Evolutionary conservation across 2,329 filamentous ascomycete species (phyloP).

Genomic region (Fusarium tupiense): DNA sequence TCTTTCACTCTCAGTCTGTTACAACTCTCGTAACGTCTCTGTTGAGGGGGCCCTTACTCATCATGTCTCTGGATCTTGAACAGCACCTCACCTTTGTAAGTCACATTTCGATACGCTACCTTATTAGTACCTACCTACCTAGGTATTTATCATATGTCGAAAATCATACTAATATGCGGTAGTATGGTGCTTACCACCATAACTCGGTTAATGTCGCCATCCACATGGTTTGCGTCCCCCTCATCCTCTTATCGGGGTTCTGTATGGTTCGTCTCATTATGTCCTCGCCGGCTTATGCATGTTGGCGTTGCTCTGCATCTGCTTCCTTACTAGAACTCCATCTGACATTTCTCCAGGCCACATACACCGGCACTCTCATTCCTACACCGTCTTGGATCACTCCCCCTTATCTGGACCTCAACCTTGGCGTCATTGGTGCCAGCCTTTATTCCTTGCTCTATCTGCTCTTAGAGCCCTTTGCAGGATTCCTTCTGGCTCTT

Average conservation of each 20-base stretch:
- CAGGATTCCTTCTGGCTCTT: conserved; percentile 79
- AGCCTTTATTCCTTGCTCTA: conserved; percentile 82
- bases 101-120: not conserved
- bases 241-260: conserved; percentile 77
- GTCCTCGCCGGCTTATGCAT: conserved; percentile 1
- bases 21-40: conserved; percentile 9
- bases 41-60: conserved; percentile 25
- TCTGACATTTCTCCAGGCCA: conserved; percentile 56
- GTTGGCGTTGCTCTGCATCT: not conserved
- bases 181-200: conserved; percentile 89
- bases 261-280: conserved; percentile 68
- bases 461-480: conserved; percentile 92
- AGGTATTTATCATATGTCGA: not conserved
- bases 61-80: conserved; percentile 79
- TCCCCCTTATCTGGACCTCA: conserved; percentile 73
- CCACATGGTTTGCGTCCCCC: conserved; percentile 81
- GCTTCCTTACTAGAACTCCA: not conserved
- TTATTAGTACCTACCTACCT: no score
- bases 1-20: not conserved
- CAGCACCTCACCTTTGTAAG: conserved; percentile 84
- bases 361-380: conserved; percentile 71
- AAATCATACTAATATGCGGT: conserved; percentile 25
- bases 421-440: conserved; percentile 71
- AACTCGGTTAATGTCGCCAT: conserved; percentile 81
- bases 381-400: conserved; percentile 73